Evolutionary conservation across 2,329 filamentous ascomycete genomes (phyloP), one percentile per base, ranked within the genome.

Genomic region (Colletotrichum karsti): DNA sequence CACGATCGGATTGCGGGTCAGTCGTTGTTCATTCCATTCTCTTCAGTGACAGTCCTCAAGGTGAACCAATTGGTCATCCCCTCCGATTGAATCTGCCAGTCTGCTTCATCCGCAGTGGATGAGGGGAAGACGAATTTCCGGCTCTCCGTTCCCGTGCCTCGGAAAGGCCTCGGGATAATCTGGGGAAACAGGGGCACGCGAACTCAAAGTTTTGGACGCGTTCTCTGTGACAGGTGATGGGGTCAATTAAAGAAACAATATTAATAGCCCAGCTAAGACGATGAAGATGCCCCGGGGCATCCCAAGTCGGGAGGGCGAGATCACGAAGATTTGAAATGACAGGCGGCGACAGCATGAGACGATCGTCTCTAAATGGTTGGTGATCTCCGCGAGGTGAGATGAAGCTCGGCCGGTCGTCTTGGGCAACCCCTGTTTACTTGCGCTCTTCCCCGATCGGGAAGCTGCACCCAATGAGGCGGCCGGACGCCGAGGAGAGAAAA

Each of bases 361-460:
- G 48, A 62, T 61, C 66, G 33, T 53, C 55, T 69, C 33, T 54
- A 67, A 61, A 56, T 55, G 61, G 66, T 28, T 60, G 66, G 33
- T 69, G 62, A 69, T 69, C 41, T 69, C 66, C 66, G 66, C 30
- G 48, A 51, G 39, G 33, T 69, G 66, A 69, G 63, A 66, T 69
- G 61, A 66, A 61, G 61, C 61, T 67, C 51, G 55, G 66, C 55
- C 62, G 41, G 66, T 69, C 55, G 66, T 69, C 56, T 62, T 67
- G 66, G 65, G 65, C 60, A 68, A 68, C 65, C 65, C 65, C 65
- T 68, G 65, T 54, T 65, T 60, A 18, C 35, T 39, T 28, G 24
- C 24, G 53, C 46, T 64, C 46, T 58, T 64, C 37, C 53, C 65
- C 53, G 61, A 68, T 64, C 60, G 44, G 46, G 65, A 68, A 59